phyloP scores from a whole-genome alignment of 441 rosid species.

The Croton laevigatus region DNA sequence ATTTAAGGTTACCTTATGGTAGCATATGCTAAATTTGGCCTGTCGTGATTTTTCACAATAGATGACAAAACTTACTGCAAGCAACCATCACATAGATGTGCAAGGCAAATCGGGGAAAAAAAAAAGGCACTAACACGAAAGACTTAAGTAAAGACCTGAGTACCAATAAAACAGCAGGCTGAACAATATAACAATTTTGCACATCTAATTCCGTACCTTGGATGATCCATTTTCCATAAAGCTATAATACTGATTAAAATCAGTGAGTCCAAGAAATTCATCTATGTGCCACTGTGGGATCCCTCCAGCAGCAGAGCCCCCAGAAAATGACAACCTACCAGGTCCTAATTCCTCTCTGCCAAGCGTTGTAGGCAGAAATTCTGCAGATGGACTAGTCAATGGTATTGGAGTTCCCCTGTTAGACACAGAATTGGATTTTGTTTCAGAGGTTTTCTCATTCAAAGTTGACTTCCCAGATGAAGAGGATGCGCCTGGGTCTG shows the following conservation, averaged over 20 bases:
- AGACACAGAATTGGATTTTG: conserved; percentile 33
- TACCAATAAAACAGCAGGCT: not conserved
- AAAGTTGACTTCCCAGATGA: conserved; percentile 43
- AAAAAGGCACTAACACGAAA: not conserved
- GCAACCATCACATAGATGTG: not conserved
- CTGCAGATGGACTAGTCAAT: conserved; percentile 26
- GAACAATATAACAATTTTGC: not conserved
- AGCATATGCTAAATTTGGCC: not conserved
- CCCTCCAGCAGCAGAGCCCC: conserved; percentile 60
- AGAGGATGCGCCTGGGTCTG: conserved; percentile 47
- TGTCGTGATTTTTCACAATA: too few species aligned
- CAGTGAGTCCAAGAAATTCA: conserved; percentile 60
- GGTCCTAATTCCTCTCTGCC: conserved; percentile 30
- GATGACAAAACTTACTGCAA: not conserved
- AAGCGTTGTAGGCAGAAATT: conserved; percentile 29
- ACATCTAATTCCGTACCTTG: conserved; percentile 44
- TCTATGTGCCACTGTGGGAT: conserved; percentile 77
- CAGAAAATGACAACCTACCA: conserved; percentile 43
- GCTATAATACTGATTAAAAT: conserved; percentile 53
- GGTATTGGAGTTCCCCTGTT: conserved; percentile 32
- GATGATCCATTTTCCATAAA: conserved; percentile 70
- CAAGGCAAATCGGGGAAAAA: not conserved
- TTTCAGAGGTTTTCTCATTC: conserved; percentile 40
- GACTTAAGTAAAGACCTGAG: not conserved
- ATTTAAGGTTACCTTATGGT: not conserved